Evolutionary conservation across 2,329 filamentous ascomycete genomes (phyloP).

Genomic region (Emergomyces pasteurianus): DNA sequence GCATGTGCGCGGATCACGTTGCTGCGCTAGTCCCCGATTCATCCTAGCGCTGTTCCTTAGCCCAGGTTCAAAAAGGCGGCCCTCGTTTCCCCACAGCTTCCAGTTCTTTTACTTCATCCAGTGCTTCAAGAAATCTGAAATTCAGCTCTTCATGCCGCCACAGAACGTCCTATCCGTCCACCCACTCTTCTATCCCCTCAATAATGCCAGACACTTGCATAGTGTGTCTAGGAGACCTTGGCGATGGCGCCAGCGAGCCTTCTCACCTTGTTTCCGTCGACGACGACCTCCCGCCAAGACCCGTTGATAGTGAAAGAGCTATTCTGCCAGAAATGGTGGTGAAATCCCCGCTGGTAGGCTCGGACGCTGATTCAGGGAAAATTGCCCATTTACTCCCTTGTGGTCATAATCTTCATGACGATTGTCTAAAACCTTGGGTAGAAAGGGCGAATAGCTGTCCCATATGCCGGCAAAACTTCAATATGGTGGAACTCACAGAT

Average conservation of each 20-base stretch:
- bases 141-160: slow-evolving; percentile 30
- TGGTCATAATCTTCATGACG: slow-evolving; percentile 84
- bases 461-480: slow-evolving; percentile 87
- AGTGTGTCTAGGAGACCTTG: slow-evolving; percentile 60
- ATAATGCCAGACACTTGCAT: slow-evolving; percentile 58
- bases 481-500: slow-evolving; percentile 74
- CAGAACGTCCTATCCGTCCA: slow-evolving; percentile 18
- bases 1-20: slow-evolving; percentile 26
- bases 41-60: slow-evolving; percentile 11
- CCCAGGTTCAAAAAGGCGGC: slow-evolving; percentile 30
- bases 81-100: slow-evolving; percentile 13
- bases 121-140: slow-evolving; percentile 9
- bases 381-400: slow-evolving; percentile 60
- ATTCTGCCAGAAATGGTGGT: slow-evolving; percentile 2
- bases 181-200: slow-evolving; percentile 19
- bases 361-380: slow-evolving; percentile 34
- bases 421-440: slow-evolving; percentile 87
- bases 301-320: slow-evolving; percentile 17
- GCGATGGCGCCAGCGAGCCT: slow-evolving; percentile 43
- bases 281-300: slow-evolving; percentile 15
- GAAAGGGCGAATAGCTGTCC: slow-evolving; percentile 96
- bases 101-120: slow-evolving; percentile 17
- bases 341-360: slow-evolving; percentile 8
- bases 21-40: slow-evolving; percentile 4
- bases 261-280: slow-evolving; percentile 22